phyloP scores from a whole-genome alignment of 768 basidiomycete species.

The Leccinum uliginosum region DNA sequence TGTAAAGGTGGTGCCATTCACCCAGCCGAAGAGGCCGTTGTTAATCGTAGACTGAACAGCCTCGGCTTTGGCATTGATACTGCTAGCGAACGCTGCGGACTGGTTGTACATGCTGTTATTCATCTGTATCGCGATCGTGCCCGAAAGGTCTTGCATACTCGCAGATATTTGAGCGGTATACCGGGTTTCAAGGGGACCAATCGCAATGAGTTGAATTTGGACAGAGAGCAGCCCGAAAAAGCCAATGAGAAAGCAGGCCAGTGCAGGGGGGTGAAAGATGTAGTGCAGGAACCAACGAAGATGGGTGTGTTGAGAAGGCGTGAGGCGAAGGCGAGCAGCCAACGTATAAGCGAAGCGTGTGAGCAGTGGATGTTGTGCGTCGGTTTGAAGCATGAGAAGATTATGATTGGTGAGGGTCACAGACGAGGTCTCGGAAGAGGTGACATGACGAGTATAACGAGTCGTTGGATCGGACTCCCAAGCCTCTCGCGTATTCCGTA shows the following conservation, averaged over 20 bases:
- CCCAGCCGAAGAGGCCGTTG: slow-evolving; percentile 90
- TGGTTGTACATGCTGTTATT: slow-evolving; percentile 83
- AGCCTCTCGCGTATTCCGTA: slow-evolving; percentile 68
- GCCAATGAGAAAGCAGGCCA: slow-evolving; percentile 91
- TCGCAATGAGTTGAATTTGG: slow-evolving; percentile 78
- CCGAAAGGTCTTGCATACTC: slow-evolving; percentile 62
- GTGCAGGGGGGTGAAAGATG: slow-evolving; percentile 85
- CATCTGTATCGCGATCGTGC: slow-evolving; percentile 67
- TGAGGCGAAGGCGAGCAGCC: slow-evolving; percentile 47
- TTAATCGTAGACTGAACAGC: slow-evolving; percentile 74
- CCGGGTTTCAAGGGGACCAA: slow-evolving; percentile 66
- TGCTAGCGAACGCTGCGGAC: slow-evolving; percentile 71
- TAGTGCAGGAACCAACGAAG: slow-evolving; percentile 89
- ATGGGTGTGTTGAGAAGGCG: slow-evolving; percentile 59
- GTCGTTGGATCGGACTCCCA: slow-evolving; percentile 73
- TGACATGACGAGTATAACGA: slow-evolving; percentile 41
- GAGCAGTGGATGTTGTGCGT: slow-evolving; percentile 68
- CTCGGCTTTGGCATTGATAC: slow-evolving; percentile 69
- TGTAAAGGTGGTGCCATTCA: slow-evolving; percentile 82
- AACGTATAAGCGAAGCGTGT: slow-evolving; percentile 58
- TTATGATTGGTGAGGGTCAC: slow-evolving; percentile 71
- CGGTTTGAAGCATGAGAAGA: slow-evolving; percentile 68
- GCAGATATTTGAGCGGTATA: slow-evolving; percentile 61
- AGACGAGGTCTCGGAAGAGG: slow-evolving; percentile 38
- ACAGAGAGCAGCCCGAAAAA: slow-evolving; percentile 84